Evolutionary conservation across 2,329 filamentous ascomycete genomes (phyloP), one percentile per base, ranked within the genome.

Genomic region (Ambrosiella beaveri): DNA sequence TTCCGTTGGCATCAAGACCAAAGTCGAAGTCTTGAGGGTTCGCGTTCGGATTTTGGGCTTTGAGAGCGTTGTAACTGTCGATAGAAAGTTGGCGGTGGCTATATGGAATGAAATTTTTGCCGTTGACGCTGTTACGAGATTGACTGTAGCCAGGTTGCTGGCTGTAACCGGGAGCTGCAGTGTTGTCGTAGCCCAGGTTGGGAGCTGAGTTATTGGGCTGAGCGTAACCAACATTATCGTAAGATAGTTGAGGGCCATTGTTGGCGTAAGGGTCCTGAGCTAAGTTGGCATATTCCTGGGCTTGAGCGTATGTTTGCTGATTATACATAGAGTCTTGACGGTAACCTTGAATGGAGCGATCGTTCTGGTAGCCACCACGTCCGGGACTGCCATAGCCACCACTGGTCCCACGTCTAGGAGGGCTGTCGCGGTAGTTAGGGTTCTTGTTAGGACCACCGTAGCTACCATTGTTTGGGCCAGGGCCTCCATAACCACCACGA

Each of bases 401-500:
- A 63, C 72, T 63, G 61, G 67, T 73, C 54, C 67, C 67, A 62
- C 72, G 64, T 62, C 67, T 69, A 60, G 65, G 69, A 52, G 71
- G 67, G 3, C 68, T 47, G n/a, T 51, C 45, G 6, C 54, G 13
- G 27, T 38, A 47, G 44, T 47, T 37, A 36, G n/a, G 45, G 38
- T 41, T 41, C 15, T 44, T 71, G 15, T 54, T 54, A 4, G 37
- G 52, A 9, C 37, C 37, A 41, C 52, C 37, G 38, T 54, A 62
- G 65, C 68, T 61, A 9, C 61, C 66, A 64, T 40, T 69, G 69
- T 52, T 54, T 11, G 39, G 40, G 27, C 49, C 49, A 41, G 54
- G 54, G 37, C 40, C 45, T 71, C 67, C 60, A 71, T 76, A 71
- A 41, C 73, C 71, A 64, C 78, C 78, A 59, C 79, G 73, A 57